Evolutionary conservation across 371 early-diverging fungal species (phyloP), one percentile per base, ranked within the genome.

Genomic region (Circinella umbellata): DNA sequence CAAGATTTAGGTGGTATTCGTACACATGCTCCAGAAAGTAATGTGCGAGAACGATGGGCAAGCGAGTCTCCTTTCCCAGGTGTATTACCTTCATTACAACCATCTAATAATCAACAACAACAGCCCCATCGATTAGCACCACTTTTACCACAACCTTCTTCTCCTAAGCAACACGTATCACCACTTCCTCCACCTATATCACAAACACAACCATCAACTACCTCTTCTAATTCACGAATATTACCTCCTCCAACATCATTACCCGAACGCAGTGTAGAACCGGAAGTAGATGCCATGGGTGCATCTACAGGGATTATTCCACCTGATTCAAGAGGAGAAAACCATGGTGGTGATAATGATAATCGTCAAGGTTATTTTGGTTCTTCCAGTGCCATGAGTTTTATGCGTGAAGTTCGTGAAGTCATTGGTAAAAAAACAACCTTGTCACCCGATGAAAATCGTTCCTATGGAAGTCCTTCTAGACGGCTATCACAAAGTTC

Each of bases 261-360:
- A 39, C 37, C 53, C 0, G 34, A 38, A 53, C n/a, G 53, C 35
- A 27, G 66, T 36, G 54, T 17, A 38, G 64, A 49, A 61, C 53
- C 51, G 2, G 68, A 64, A 48, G 68, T 72, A 17, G 75, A 74
- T 57, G 75, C 75, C 17, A 74, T 74, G 75, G 75, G 75, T 36
- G 75, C 75, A 20, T 48, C 60, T 11, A 68, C 66, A 20, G 74
- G 68, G 9, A 65, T 57, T 46, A 27, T 27, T 27, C 27, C 27
- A 27, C 57, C 59, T n/a, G 72, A 74, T 55, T 3, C 11, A 42
- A 48, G 68, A 47, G 47, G 35, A 35, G 63, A 67, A 10, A 55
- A 63, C 18, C 18, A 61, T 18, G 39, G 60, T 37, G 63, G 59
- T 14, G 69, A 27, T 27, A 48, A 69, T 49, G 59, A 61, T 13